Evolutionary conservation across 305 asterid genomes (phyloP), one percentile per base, ranked within the genome.

Genomic region (Rubia occidens): DNA sequence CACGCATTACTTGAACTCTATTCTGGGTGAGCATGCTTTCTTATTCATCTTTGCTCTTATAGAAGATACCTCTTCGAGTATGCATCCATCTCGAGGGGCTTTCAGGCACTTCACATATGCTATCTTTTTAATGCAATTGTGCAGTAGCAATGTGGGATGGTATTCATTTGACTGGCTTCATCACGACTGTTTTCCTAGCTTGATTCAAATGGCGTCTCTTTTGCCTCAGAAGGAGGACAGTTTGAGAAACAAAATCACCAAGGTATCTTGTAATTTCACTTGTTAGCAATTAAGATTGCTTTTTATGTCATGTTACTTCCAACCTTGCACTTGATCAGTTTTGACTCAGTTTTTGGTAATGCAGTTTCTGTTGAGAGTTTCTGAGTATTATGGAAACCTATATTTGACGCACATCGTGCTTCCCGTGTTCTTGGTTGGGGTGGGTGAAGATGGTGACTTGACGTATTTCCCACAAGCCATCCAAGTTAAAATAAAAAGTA

Each of bases 151-250:
- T 67, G 85, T 78, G 77, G 97, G 86, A 58, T 95, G 98, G 98
- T 89, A 91, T 73, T 79, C 88, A 71, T 88, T 95, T 85, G 95
- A 89, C 77, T 95, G 98, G 98, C 74, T 95, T 78, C 96, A 89
- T 72, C 67, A 60, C 13, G 96, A 91, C 75, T 95, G 97, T 80
- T 88, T 86, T 82, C 93, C 96, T 79, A 78, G 72, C 80, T 82
- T 95, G 87, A 89, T 95, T 88, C 91, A 86, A 54, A 74, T 95
- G 80, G 87, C 92, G 61, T 83, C 86, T 74, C 81, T 88, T 71
- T 82, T 95, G 83, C 96, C 99, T 60, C 99, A 82, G 79, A 95
- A 91, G 91, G 99, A 95, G 86, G 99, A 95, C 80, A 79, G 76
- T 83, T 73, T 95, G 72, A 85, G 98, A 81, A 88, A 81, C 77